Percentiles rank a stretch among this genome's conserved stretches.
Conservation (phyloP, 2,329 filamentous ascomycete genomes). For the Aspergillus jensenii region DNA sequence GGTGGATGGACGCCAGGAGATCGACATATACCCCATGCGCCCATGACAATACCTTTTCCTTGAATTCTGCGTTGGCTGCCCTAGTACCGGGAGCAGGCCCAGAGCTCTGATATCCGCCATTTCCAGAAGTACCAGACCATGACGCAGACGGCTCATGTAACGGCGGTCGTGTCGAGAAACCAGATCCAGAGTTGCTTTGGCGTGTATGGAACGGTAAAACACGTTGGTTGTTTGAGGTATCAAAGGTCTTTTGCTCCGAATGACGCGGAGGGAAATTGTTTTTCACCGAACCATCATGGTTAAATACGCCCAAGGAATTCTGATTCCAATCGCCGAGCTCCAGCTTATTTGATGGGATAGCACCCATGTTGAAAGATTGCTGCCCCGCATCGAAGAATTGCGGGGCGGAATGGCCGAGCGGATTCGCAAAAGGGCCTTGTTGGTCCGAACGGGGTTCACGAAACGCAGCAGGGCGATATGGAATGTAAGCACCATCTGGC, state of each 20-base stretch:
- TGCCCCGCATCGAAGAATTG: conserved; percentile 33
- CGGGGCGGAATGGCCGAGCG: conserved; percentile 19
- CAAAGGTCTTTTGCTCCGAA: conserved; percentile 33
- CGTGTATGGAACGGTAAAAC: conserved; percentile 29
- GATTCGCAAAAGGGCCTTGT: conserved; percentile 24
- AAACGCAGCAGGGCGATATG: conserved; percentile 59
- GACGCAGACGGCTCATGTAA: conserved; percentile 23
- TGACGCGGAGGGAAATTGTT: conserved; percentile 40
- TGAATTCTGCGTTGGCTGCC: conserved; percentile 55
- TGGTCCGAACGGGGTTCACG: conserved; percentile 51
- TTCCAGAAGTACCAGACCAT: conserved; percentile 26
- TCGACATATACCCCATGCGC: conserved; percentile 74
- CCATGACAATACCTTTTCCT: conserved; percentile 66
- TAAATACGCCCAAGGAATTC: conserved; percentile 24
- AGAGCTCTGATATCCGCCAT: conserved; percentile 23
- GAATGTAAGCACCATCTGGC: conserved; percentile 62
- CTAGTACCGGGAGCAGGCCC: conserved; percentile 23
- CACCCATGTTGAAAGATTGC: conserved; percentile 26
- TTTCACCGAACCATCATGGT: conserved; percentile 32
- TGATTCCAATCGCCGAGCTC: conserved; percentile 35
- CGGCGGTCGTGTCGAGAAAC: conserved; percentile 19
- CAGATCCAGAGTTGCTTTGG: conserved; percentile 20
- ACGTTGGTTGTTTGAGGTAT: conserved; percentile 27
- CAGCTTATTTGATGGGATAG: conserved; percentile 26
- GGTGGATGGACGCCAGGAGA: conserved; percentile 64